Evolutionary conservation across 2,329 filamentous ascomycete species (phyloP).

Genomic region (Esteya vermicola): DNA sequence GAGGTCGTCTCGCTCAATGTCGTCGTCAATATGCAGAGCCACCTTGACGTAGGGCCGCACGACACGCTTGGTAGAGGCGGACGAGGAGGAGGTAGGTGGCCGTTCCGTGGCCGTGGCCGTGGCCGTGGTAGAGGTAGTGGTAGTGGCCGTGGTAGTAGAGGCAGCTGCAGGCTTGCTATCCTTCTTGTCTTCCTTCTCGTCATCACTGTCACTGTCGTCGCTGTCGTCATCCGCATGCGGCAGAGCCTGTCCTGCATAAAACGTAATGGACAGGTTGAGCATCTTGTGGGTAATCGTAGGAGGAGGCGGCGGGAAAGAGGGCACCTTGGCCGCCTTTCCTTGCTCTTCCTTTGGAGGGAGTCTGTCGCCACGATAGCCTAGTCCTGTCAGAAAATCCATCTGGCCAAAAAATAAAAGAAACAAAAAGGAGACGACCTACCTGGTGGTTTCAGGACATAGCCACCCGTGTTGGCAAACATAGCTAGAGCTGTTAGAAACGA

Average conservation of each 20-base stretch:
- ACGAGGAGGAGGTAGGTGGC: not conserved
- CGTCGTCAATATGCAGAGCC: slow-evolving; percentile 65
- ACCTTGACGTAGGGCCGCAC: slow-evolving; percentile 75
- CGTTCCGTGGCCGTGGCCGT: not conserved
- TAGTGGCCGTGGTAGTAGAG: not conserved
- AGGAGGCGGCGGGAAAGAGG: not conserved
- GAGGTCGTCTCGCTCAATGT: not conserved
- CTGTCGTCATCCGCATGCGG: slow-evolving; percentile 39
- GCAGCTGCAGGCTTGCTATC: not conserved
- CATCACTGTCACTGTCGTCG: not conserved
- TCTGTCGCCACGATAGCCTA: slow-evolving; percentile 24
- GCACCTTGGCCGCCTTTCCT: too few species aligned
- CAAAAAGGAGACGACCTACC: slow-evolving; percentile 24
- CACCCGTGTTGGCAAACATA: slow-evolving; percentile 48
- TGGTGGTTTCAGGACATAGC: slow-evolving; percentile 74
- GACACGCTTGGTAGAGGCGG: slow-evolving; percentile 10
- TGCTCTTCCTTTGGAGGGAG: slow-evolving; percentile 15
- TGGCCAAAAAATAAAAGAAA: not conserved
- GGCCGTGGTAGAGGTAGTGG: not conserved
- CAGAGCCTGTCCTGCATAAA: slow-evolving; percentile 65
- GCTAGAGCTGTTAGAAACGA: too few species aligned
- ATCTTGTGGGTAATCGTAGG: slow-evolving; percentile 21
- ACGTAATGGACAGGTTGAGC: slow-evolving; percentile 56
- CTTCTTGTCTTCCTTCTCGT: not conserved
- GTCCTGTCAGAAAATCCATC: not conserved